phyloP scores from a whole-genome alignment of 192 early-diverging fungal species.

The Funneliformis mosseae region DNA sequence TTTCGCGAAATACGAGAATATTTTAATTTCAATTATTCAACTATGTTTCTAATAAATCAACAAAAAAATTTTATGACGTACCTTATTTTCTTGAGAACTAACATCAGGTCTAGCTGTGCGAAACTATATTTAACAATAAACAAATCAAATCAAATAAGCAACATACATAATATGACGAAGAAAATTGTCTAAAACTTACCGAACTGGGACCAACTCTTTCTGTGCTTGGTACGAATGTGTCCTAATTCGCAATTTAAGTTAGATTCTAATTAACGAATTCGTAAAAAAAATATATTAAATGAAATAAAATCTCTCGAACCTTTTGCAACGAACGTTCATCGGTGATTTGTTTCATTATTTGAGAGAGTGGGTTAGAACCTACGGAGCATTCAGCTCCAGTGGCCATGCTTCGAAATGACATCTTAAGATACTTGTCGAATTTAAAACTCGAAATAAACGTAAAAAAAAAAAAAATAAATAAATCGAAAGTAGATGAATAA shows the following conservation, averaged over 20 bases:
- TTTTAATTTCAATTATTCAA: neutral
- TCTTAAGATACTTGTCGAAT: neutral
- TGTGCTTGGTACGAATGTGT: neutral
- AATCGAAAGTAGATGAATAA: no score
- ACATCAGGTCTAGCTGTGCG: slow-evolving; percentile 12
- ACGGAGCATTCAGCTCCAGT: slow-evolving; percentile 72
- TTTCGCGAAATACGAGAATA: neutral
- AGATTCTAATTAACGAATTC: neutral
- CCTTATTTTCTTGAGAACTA: neutral
- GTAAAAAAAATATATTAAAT: neutral
- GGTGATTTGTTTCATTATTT: slow-evolving; percentile 81
- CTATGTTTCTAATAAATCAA: neutral
- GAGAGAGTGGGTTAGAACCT: slow-evolving; percentile 71
- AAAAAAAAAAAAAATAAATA: no score
- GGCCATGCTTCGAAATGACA: slow-evolving; percentile 44
- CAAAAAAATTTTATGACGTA: neutral
- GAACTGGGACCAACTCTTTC: neutral
- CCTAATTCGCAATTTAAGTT: neutral
- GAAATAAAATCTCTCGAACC: slow-evolving; percentile 43
- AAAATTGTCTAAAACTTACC: slow-evolving; percentile 9
- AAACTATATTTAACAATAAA: slow-evolving; percentile 19
- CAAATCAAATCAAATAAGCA: no score
- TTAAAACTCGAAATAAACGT: neutral
- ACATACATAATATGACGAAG: neutral
- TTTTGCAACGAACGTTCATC: slow-evolving; percentile 77